Percentiles rank a stretch among this genome's conserved stretches.
These are phyloP conservation scores for Globisporangium alternatum DNA, from an alignment of 352 stramenopile species.

Conservation along the genomic window DNA sequence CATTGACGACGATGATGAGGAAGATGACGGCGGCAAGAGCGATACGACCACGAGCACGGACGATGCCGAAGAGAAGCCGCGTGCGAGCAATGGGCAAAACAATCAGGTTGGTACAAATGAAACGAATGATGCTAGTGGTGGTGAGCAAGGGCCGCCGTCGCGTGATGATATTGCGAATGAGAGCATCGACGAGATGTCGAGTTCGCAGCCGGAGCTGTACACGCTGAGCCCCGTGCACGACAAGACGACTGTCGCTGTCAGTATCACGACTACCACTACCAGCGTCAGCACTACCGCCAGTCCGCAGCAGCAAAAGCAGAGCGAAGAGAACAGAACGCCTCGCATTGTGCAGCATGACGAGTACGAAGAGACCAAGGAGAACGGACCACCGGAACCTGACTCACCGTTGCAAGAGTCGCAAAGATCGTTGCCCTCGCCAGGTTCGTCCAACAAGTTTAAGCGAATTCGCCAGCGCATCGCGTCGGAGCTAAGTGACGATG, in stretches of 20 bases:
- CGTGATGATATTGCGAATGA: slow-evolving; percentile 1
- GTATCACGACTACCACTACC: background rate
- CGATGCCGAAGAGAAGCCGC: background rate
- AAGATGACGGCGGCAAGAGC: slow-evolving; percentile 4
- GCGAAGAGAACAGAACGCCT: background rate
- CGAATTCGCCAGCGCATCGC: background rate
- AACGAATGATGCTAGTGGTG: background rate
- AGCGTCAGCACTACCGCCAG: background rate
- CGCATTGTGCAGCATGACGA: background rate
- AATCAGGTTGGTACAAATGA: background rate
- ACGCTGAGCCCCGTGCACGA: background rate
- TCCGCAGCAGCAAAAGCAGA: background rate
- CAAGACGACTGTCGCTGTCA: background rate
- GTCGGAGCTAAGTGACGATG: slow-evolving; percentile 2
- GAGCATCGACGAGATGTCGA: background rate
- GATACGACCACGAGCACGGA: background rate
- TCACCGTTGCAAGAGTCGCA: background rate
- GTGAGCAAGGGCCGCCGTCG: background rate
- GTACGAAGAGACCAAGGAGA: slow-evolving; percentile 15
- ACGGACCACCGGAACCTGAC: background rate
- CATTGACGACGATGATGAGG: slow-evolving; percentile 5
- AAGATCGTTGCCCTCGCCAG: background rate
- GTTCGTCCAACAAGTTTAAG: slow-evolving; percentile 5
- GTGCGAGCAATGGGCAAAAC: background rate
- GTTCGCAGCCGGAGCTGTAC: slow-evolving; percentile 1